Percentiles rank a stretch among this genome's conserved stretches.
Evolutionary conservation across 345 rosid genomes (phyloP).

Genomic region (Durio zibethinus): DNA sequence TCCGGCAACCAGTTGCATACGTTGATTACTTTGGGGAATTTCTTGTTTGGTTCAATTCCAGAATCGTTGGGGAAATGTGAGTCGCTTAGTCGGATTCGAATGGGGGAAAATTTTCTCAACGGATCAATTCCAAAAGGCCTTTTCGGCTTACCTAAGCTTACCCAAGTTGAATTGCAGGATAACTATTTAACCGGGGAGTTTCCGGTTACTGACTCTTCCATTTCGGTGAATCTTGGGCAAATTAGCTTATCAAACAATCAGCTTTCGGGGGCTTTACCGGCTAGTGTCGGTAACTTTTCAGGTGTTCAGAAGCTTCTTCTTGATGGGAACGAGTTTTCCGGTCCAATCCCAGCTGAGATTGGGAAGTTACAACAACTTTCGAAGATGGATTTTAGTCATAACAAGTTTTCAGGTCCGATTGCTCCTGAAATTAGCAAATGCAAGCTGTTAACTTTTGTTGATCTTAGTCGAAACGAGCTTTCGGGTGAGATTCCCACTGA

Average conservation of each 20-base stretch:
- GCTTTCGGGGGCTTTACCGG: slow-evolving; percentile 70
- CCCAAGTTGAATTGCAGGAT: slow-evolving; percentile 79
- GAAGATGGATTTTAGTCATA: slow-evolving; percentile 74
- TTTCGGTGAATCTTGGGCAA: slow-evolving; percentile 63
- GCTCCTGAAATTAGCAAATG: slow-evolving; percentile 73
- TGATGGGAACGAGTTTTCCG: slow-evolving; percentile 77
- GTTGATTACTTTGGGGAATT: slow-evolving; percentile 67
- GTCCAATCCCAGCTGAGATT: slow-evolving; percentile 67
- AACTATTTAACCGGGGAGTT: slow-evolving; percentile 63
- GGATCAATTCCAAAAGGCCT: slow-evolving; percentile 83
- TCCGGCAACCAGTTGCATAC: slow-evolving; percentile 62
- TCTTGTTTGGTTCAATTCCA: slow-evolving; percentile 76
- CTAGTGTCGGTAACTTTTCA: slow-evolving; percentile 66
- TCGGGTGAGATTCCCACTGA: slow-evolving; percentile 78
- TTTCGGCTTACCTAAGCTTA: slow-evolving; percentile 61
- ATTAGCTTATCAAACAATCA: slow-evolving; percentile 73
- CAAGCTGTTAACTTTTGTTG: slow-evolving; percentile 74
- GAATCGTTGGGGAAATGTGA: slow-evolving; percentile 63
- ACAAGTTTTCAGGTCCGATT: slow-evolving; percentile 60
- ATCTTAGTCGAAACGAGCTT: slow-evolving; percentile 75
- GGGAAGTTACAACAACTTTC: slow-evolving; percentile 80
- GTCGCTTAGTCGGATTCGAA: slow-evolving; percentile 72
- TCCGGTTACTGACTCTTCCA: slow-evolving; percentile 41
- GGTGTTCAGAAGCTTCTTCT: slow-evolving; percentile 85
- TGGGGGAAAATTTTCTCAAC: slow-evolving; percentile 83